Conservation (phyloP, 371 early-diverging fungal genomes). For the Mucor irregularis region DNA sequence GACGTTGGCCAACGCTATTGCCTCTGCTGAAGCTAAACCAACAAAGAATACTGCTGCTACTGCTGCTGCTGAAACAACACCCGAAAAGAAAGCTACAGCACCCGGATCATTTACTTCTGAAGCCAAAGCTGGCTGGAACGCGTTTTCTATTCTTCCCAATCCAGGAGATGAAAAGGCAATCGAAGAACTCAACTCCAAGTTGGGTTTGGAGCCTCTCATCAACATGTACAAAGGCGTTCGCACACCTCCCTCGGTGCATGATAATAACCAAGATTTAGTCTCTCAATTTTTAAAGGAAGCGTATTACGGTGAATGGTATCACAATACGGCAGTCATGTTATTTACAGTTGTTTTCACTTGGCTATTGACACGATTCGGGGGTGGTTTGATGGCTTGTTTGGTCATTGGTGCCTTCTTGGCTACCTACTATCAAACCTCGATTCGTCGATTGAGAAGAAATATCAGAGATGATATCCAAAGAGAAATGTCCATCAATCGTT, state of each 20-base stretch:
- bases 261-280: slow-evolving; percentile 19
- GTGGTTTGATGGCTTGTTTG: slow-evolving; percentile 38
- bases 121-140: slow-evolving; percentile 32
- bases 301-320: slow-evolving; percentile 44
- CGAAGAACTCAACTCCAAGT: slow-evolving; percentile 7
- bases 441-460: slow-evolving; percentile 69
- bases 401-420: slow-evolving; percentile 53
- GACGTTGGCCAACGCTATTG: slow-evolving; percentile 5
- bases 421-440: slow-evolving; percentile 78
- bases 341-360: slow-evolving; percentile 38
- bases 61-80: background rate
- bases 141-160: slow-evolving; percentile 36
- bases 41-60: background rate
- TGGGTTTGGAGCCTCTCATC: slow-evolving; percentile 23
- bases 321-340: slow-evolving; percentile 34
- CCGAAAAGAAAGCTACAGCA: background rate
- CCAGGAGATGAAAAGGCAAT: slow-evolving; percentile 30
- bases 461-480: slow-evolving; percentile 75
- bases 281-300: slow-evolving; percentile 34
- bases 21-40: slow-evolving; percentile 23
- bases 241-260: background rate
- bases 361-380: slow-evolving; percentile 34
- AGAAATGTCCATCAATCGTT: slow-evolving; percentile 51
- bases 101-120: slow-evolving; percentile 20
- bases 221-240: slow-evolving; percentile 22